Evolutionary conservation across 768 basidiomycete species (phyloP), one percentile per base, ranked within the genome.

Genomic region (Termitomyces sp.): DNA sequence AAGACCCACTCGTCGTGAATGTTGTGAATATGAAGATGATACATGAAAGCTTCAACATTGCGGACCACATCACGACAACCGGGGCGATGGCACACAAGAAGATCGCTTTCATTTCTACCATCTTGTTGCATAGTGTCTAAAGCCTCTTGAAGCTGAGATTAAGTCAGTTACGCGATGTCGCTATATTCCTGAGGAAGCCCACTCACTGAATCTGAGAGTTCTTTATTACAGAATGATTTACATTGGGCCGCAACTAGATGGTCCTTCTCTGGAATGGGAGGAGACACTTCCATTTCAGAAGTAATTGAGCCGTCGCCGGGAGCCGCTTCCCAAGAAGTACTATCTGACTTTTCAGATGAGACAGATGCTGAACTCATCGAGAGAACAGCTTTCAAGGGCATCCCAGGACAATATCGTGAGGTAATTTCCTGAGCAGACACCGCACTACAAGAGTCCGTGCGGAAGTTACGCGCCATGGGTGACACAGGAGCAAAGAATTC

Each of bases 1-100:
- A 56, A 49, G n/a, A 67, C 71, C 41, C 56, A 77, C 76, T 68
- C 61, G 53, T 81, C 78, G 32, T 75, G 71, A 32, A 84, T 76
- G 60, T 82, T 78, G 65, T 84, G 83, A 47, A 84, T 80, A 60
- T 84, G 81, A 21, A 83, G 66, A 62, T 83, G 83, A 62, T 73
- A 80, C 61, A 76, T 76, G 48, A 84, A 71, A 19, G 78, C 76
- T 59, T 74, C 74, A 53, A 75, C 71, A 50, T 71, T 69, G 5
- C 68, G 65, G 21, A 84, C 63, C 8, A 73, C 69, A 66, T 82
- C 75, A 14, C 64, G 63, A 63, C 83, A 84, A 31, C 74, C 79
- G 34, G 71, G 65, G 37, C 80, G 75, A 25, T 71, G 73, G 62
- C 82, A 84, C 7, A 66, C 65, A 19, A 84, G 68, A 19, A 44